Base-by-base conservation (phyloP, 192 early-diverging fungal genomes). In the Backusella circina region DNA sequence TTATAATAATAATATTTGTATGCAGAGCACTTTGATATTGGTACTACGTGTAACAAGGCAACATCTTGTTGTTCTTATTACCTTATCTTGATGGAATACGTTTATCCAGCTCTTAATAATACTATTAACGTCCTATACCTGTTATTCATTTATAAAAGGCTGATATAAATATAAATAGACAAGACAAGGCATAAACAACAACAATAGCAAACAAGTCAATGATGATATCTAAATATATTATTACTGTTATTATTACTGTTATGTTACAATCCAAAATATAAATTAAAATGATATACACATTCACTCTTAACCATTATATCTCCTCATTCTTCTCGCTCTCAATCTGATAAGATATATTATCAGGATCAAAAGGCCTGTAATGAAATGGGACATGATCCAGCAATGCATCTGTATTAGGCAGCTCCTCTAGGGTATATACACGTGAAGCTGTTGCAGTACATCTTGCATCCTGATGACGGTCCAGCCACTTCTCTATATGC, bases 281-380 rank as follows among this genome's bases (percentile, higher is more conserved):
- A 47, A n/a, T 47, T 47, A 47, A 47, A 47, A 47, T n/a, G 44
- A 18, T 47, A n/a, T 41, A 3, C 39, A 41, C 15, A 47, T 18
- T 47, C 44, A n/a, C n/a, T n/a, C n/a, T n/a, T n/a, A n/a, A n/a
- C n/a, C n/a, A 41, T 41, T 23, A 28, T 13, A 61, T 23, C 26
- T 61, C 9, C 21, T 28, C 21, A 61, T 23, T 28, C 9, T 61
- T 61, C 26, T 61, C 54, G 10, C 23, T 61, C 26, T 61, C 54
- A 28, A 61, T 61, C 23, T 61, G 54, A 61, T 61, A 61, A 61
- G 54, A 61, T 5, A 72, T 72, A 31, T 72, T 72, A n/a, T 51
- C 71, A 72, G 71, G 71, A 37, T 74, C 73, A 66, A 74, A 74
- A 37, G 57, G 57, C 21, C 73, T 33, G 33, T 38, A 64, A 28